A percentile compares a stretch with the other conserved stretches of the same genome.
These are phyloP conservation scores for Elsinoe necatrix DNA, from an alignment of 2,329 filamentous ascomycete genomes.

Conservation along the genomic window DNA sequence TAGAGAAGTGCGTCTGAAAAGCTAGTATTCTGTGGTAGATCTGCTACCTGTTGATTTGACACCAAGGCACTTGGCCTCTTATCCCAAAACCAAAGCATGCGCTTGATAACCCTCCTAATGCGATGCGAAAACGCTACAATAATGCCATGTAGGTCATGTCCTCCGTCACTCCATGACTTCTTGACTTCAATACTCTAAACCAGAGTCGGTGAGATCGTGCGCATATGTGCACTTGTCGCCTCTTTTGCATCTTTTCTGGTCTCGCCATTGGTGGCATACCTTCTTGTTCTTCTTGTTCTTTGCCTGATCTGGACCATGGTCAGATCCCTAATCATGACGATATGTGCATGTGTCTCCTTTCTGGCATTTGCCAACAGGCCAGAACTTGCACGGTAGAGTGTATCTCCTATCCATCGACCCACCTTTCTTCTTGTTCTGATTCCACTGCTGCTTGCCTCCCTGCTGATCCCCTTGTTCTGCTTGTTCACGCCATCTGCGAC, in stretches of 20 bases:
- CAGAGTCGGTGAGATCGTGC: conserved; percentile 21
- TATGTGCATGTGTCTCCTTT: conserved; percentile 47
- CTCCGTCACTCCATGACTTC: conserved; percentile 11
- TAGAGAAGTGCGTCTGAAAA: background rate
- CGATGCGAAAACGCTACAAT: conserved; percentile 14
- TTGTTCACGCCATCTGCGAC: conserved; percentile 30
- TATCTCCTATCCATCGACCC: conserved; percentile 23
- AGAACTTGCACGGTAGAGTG: conserved; percentile 43
- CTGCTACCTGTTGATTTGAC: background rate
- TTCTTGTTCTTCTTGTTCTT: conserved; percentile 9
- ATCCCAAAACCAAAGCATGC: background rate
- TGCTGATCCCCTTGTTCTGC: conserved; percentile 23
- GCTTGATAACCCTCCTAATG: conserved; percentile 15
- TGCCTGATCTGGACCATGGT: background rate
- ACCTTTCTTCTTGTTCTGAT: conserved; percentile 19
- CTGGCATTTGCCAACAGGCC: conserved; percentile 45
- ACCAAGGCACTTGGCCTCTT: background rate
- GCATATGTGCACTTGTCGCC: conserved; percentile 27
- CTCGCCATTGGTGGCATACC: background rate
- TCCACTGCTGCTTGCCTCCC: conserved; percentile 15
- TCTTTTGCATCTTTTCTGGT: background rate
- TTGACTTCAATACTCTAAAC: background rate
- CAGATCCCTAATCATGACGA: conserved; percentile 33
- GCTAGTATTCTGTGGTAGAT: background rate
- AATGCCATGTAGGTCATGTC: conserved; percentile 13